phyloP scores from a whole-genome alignment of 768 basidiomycete genomes.

The Boletellus ananiceps region DNA sequence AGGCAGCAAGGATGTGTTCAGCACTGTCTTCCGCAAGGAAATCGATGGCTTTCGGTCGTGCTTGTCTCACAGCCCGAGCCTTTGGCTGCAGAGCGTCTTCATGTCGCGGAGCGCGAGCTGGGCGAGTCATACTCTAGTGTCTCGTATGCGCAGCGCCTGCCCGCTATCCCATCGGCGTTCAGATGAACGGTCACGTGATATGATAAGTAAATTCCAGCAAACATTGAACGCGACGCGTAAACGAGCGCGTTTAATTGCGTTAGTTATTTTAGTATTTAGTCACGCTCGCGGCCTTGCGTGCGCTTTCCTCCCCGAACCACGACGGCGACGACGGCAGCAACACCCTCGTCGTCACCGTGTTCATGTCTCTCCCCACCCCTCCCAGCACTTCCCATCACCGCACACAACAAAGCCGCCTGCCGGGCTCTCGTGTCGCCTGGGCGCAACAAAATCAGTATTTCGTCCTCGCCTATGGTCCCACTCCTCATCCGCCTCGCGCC shows the following conservation, averaged over 20 bases:
- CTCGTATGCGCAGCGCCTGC: no score
- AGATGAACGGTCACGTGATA: constrained; percentile 14
- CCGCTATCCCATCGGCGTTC: no score
- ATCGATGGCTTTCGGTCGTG: constrained; percentile 16
- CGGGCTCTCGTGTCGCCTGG: constrained; percentile 45
- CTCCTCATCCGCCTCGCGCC: constrained; percentile 29
- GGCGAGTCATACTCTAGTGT: constrained; percentile 8
- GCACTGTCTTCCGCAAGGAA: constrained; percentile 10
- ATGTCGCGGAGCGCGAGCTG: constrained; percentile 1
- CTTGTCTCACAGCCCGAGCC: constrained; percentile 1
- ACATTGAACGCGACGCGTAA: constrained; percentile 40
- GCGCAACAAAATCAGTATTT: constrained; percentile 49
- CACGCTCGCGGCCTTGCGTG: not conserved
- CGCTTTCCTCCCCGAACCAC: constrained; percentile 7
- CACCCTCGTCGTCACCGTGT: constrained; percentile 13
- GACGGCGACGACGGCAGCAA: constrained; percentile 13
- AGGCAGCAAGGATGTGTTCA: not conserved
- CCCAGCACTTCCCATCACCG: constrained; percentile 54
- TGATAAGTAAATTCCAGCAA: constrained; percentile 20
- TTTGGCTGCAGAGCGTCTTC: constrained; percentile 2
- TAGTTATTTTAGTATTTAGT: constrained; percentile 29
- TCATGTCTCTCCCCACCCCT: constrained; percentile 55
- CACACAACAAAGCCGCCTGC: constrained; percentile 49
- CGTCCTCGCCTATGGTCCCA: constrained; percentile 31
- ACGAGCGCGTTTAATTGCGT: constrained; percentile 35